These are phyloP conservation scores for Grosmannia penicillata DNA, from an alignment of 2,329 filamentous ascomycete genomes.

Conservation along the genomic window DNA sequence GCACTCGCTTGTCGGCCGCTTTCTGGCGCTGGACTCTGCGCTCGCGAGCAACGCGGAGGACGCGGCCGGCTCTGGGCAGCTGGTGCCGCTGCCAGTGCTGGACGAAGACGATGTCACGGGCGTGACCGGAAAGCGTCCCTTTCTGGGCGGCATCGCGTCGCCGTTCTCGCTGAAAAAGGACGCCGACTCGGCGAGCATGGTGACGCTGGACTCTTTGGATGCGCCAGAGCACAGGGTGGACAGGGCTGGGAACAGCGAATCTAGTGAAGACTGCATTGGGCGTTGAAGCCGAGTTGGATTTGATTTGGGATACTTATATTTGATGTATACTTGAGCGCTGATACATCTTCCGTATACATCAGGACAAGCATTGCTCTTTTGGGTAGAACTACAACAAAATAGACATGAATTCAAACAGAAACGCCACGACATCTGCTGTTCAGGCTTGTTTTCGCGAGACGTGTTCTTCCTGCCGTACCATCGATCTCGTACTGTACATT, in stretches of 20 bases:
- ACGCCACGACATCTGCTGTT: too few species aligned
- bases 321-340: not conserved
- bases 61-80: not conserved
- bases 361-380: not conserved
- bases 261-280: too few species aligned
- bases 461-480: not conserved
- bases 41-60: not conserved
- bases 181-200: conserved; percentile 53
- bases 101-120: conserved; percentile 30
- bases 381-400: too few species aligned
- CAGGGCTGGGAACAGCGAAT: too few species aligned
- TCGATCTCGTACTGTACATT: not conserved
- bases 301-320: not conserved
- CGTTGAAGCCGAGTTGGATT: too few species aligned
- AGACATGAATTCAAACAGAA: too few species aligned
- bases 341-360: too few species aligned
- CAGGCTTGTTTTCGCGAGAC: too few species aligned
- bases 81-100: not conserved
- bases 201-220: conserved; percentile 39
- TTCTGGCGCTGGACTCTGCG: conserved; percentile 22
- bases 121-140: conserved; percentile 46
- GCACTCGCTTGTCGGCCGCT: conserved; percentile 25
- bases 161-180: conserved; percentile 56
- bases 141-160: conserved; percentile 53
- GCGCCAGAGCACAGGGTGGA: conserved; percentile 13